Percentiles rank a stretch among this genome's conserved stretches.
These are phyloP conservation scores for Coemansia aciculifera DNA, from an alignment of 192 early-diverging fungal genomes.

Conservation along the genomic window DNA sequence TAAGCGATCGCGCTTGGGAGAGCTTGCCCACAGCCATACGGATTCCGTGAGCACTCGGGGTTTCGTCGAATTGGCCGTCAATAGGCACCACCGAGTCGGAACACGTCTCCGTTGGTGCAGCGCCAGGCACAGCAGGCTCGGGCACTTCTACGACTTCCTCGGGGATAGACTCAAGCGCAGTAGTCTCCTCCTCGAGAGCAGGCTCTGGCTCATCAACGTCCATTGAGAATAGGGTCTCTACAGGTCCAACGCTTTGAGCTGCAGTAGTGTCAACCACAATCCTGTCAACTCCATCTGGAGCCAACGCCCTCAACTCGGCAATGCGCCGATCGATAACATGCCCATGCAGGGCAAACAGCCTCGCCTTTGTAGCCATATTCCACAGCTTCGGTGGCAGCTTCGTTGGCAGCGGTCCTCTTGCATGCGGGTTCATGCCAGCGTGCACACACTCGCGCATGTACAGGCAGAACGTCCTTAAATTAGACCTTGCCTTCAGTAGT, in stretches of 20 bases:
- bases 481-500: neutral
- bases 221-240: neutral
- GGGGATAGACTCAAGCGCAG: neutral
- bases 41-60: neutral
- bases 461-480: neutral
- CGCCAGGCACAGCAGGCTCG: neutral
- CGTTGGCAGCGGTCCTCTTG: neutral
- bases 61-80: neutral
- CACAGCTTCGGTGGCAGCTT: neutral
- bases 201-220: neutral
- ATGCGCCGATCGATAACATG: neutral
- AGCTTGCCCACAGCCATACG: neutral
- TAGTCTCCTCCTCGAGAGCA: neutral
- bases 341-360: neutral
- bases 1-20: neutral
- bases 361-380: neutral
- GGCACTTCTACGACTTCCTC: neutral
- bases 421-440: neutral
- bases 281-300: neutral
- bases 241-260: neutral
- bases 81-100: conserved; percentile 1
- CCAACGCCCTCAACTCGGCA: neutral
- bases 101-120: neutral
- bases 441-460: neutral
- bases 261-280: neutral